These are phyloP conservation scores for Fusarium sacchari DNA, from an alignment of 2,329 filamentous ascomycete species.

Conservation along the genomic window DNA sequence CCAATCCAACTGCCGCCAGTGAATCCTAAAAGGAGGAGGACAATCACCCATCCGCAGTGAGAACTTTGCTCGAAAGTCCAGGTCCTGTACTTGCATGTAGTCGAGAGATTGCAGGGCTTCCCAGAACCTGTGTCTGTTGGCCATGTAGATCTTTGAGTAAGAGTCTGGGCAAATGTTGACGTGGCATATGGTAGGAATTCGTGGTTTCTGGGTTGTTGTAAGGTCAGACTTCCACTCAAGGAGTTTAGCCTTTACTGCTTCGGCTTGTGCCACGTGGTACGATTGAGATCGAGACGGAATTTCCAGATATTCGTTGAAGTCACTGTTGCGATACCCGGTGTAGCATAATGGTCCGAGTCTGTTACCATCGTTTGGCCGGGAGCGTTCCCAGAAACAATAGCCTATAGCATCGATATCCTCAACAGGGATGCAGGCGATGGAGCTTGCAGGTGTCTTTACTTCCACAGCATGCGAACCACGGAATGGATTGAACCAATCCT, in stretches of 20 bases:
- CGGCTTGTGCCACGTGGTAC: neutral
- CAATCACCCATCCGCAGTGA: neutral
- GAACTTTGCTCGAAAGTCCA: neutral
- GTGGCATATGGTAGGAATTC: neutral
- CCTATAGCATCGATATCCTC: neutral
- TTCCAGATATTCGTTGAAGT: neutral
- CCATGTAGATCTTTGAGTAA: neutral
- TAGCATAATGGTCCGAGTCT: neutral
- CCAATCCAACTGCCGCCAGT: neutral
- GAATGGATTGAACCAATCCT: neutral
- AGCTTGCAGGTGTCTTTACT: neutral
- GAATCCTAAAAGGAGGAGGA: neutral
- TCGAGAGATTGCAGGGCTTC: neutral
- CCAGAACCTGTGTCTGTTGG: neutral
- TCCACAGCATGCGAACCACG: neutral
- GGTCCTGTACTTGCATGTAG: neutral
- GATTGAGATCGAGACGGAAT: too few relatives aligned
- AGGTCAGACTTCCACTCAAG: neutral
- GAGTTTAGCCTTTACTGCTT: neutral
- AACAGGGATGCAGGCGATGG: neutral
- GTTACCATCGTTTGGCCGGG: neutral
- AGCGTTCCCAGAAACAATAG: neutral
- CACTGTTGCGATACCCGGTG: neutral
- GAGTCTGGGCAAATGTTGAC: neutral
- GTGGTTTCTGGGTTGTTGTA: too few relatives aligned